Evolutionary conservation across 2,329 filamentous ascomycete genomes (phyloP).

Genomic region (Fusarium subglutinans): DNA sequence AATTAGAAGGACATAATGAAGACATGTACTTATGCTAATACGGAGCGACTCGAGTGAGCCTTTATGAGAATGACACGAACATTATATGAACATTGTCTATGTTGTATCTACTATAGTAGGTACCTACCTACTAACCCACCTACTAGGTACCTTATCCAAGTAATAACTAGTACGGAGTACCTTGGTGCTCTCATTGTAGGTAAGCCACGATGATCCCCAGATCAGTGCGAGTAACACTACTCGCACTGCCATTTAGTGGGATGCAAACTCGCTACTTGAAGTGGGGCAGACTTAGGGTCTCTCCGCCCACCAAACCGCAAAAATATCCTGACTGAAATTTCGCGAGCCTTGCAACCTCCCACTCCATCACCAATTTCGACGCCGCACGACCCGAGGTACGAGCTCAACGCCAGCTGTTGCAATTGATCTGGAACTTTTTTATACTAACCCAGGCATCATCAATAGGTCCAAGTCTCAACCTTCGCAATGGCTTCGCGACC

Average conservation of each 20-base stretch:
- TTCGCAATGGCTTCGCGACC: conserved; percentile 91
- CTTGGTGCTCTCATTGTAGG: background rate
- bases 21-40: conserved; percentile 34
- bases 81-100: background rate
- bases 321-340: conserved; percentile 52
- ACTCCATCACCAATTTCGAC: conserved; percentile 51
- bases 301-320: conserved; percentile 47
- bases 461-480: conserved; percentile 50
- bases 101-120: background rate
- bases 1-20: conserved; percentile 30
- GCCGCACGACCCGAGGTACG: conserved; percentile 54
- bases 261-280: conserved; percentile 42
- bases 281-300: conserved; percentile 51
- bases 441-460: conserved; percentile 33
- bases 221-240: background rate
- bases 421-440: conserved; percentile 3
- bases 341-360: conserved; percentile 45
- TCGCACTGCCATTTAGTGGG: background rate
- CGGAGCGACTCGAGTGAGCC: conserved; percentile 21
- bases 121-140: background rate
- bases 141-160: background rate
- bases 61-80: conserved; percentile 31
- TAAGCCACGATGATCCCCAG: background rate
- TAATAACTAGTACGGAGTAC: background rate
- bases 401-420: conserved; percentile 24